These are phyloP conservation scores for Yarrowia sp. DNA, from an alignment of 805 yeast genomes.

Conservation along the genomic window DNA sequence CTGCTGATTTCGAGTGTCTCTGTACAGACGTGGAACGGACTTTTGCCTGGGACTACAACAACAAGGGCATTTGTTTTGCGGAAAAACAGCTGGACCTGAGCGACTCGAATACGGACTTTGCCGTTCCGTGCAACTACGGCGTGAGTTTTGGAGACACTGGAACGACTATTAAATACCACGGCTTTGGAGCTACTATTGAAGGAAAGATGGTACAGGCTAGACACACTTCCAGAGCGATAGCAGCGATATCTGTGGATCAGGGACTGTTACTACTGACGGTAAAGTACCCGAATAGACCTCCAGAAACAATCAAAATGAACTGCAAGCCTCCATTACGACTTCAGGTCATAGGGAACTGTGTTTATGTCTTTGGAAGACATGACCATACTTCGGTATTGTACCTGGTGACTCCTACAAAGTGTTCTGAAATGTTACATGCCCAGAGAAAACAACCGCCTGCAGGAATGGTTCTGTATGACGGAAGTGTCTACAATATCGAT, in stretches of 20 bases:
- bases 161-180: not conserved
- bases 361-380: not conserved
- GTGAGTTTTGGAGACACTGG: not conserved
- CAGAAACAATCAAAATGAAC: not conserved
- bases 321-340: not conserved
- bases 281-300: not conserved
- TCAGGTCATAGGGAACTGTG: not conserved
- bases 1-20: not conserved
- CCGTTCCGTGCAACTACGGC: not conserved
- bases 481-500: not conserved
- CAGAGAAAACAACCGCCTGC: not conserved
- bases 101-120: not conserved
- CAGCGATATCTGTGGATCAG: not conserved
- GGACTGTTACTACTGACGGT: not conserved
- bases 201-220: not conserved
- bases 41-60: slow-evolving; percentile 6
- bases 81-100: not conserved
- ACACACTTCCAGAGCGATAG: not conserved
- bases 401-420: not conserved
- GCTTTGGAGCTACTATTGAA: not conserved
- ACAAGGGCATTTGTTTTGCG: not conserved
- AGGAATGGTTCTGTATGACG: not conserved
- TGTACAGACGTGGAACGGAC: not conserved
- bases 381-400: not conserved
- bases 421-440: not conserved